phyloP scores from a whole-genome alignment of 192 early-diverging fungal species.

The Obelidium mucronatum region DNA sequence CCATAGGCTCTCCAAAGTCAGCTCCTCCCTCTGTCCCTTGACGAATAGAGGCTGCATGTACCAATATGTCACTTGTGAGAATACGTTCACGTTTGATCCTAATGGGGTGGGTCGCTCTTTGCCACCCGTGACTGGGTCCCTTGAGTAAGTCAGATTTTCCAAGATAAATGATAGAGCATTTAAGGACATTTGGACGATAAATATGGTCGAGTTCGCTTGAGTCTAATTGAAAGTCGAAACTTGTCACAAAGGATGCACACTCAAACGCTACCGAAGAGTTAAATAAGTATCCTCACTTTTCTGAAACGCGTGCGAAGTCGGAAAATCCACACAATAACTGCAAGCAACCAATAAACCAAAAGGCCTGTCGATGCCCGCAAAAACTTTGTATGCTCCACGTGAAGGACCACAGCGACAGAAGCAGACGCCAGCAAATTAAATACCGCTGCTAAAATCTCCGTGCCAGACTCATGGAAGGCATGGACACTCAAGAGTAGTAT shows the following conservation, averaged over 20 bases:
- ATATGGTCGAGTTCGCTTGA: neutral
- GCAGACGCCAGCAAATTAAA: constrained; percentile 8
- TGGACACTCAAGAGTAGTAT: too few relatives aligned
- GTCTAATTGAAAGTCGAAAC: neutral
- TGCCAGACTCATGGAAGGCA: too few relatives aligned
- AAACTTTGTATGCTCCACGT: constrained; percentile 34
- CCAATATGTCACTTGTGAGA: constrained; percentile 40
- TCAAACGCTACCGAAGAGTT: too few relatives aligned
- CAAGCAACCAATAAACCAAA: constrained; percentile 38
- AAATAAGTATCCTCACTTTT: too few relatives aligned
- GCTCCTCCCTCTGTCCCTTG: constrained; percentile 11
- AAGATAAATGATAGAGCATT: constrained; percentile 21
- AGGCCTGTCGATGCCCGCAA: constrained; percentile 35
- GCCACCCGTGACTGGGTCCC: constrained; percentile 3
- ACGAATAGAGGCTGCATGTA: constrained; percentile 39
- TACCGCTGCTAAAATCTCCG: neutral
- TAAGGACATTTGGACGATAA: neutral
- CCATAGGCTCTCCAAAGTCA: constrained; percentile 37
- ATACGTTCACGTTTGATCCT: constrained; percentile 42
- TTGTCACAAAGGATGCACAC: too few relatives aligned
- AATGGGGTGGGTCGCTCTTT: constrained; percentile 24
- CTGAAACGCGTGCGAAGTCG: constrained; percentile 24
- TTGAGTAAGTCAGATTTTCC: constrained; percentile 33
- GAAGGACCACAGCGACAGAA: neutral
- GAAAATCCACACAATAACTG: constrained; percentile 13